Conservation (phyloP, 2,329 filamentous ascomycete species). For the Curvularia hawaiiensis region DNA sequence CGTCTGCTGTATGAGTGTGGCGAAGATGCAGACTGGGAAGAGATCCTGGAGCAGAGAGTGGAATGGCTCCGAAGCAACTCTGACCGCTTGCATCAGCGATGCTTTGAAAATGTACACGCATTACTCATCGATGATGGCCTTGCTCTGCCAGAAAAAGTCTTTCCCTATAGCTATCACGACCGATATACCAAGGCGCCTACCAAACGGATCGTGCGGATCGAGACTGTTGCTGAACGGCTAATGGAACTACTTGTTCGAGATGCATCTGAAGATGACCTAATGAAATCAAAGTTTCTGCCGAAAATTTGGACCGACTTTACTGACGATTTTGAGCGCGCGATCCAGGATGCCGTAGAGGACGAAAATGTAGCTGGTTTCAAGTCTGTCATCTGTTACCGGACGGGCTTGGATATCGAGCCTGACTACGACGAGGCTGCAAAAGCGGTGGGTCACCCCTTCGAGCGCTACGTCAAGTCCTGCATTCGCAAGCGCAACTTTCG, state of each 20-base stretch:
- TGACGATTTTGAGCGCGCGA: constrained; percentile 57
- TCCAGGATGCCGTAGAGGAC: constrained; percentile 65
- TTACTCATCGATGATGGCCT: constrained; percentile 82
- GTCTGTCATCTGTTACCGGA: constrained; percentile 80
- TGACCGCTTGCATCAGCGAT: constrained; percentile 64
- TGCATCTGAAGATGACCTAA: constrained; percentile 44
- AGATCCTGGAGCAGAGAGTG: constrained; percentile 57
- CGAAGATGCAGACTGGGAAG: constrained; percentile 63
- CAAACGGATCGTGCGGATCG: constrained; percentile 78
- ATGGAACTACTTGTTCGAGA: constrained; percentile 57
- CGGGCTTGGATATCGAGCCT: constrained; percentile 64
- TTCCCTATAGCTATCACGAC: constrained; percentile 64
- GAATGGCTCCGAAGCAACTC: constrained; percentile 54
- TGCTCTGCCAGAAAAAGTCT: constrained; percentile 58
- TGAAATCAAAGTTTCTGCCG: constrained; percentile 39
- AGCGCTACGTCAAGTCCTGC: constrained; percentile 49
- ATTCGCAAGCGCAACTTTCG: constrained; percentile 52
- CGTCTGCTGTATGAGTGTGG: constrained; percentile 65
- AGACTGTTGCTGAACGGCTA: constrained; percentile 70
- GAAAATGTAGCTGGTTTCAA: constrained; percentile 79
- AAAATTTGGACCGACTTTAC: constrained; percentile 54
- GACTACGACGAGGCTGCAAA: constrained; percentile 48
- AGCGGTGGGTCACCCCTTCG: constrained; percentile 46
- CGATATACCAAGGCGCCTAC: constrained; percentile 66
- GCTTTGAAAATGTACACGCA: constrained; percentile 73